Base-by-base conservation (phyloP, 2,329 filamentous ascomycete genomes). In the Claviceps arundinis region DNA sequence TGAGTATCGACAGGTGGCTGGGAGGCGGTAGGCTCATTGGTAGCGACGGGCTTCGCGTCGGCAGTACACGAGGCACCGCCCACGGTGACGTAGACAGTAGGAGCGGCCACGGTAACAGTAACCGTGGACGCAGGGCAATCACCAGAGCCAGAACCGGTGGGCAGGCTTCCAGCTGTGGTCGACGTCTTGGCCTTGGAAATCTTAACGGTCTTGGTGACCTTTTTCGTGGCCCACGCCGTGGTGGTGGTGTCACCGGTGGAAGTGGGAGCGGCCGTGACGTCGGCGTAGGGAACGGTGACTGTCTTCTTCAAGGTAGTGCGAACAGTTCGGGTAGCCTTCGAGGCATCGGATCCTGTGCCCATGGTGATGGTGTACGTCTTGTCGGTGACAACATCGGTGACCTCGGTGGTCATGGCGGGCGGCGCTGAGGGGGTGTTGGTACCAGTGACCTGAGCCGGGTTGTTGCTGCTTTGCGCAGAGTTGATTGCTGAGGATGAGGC, bases 241-340 rank as follows among this genome's bases (percentile, higher is more conserved):
- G 68, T 69, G 52, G 68, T 70, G 22, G 56, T 52, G 47, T 69
- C 63, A 16, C 54, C 53, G 30, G 55, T 37, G 30, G 24, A 37
- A 16, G 45, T 45, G 19, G 48, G 17, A 55, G 57, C 57, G 54
- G 54, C 56, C 43, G 42, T 47, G 46, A 50, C 52, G 46, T 52
- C 50, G 37, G 55, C 52, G 59, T 58, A 57, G 26, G 61, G 58
- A 51, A 67, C 58, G 22, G 63, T 65, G 51, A 66, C 50, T 55
- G 71, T 71, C 58, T 67, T 61, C 60, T 69, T 58, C 57, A 69
- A 61, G 54, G 71, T 74, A 55, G 68, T 65, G 50, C 63, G 71
- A 55, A 76, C 62, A 52, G 71, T 68, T 60, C 71, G 73, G 56
- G 64, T 66, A 67, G 72, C 56, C 61, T 71, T 50, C 26, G 58